Evolutionary conservation across 176 grass and related monocot species (phyloP), one percentile per base, ranked within the genome.

Genomic region (Juncus inflexus): DNA sequence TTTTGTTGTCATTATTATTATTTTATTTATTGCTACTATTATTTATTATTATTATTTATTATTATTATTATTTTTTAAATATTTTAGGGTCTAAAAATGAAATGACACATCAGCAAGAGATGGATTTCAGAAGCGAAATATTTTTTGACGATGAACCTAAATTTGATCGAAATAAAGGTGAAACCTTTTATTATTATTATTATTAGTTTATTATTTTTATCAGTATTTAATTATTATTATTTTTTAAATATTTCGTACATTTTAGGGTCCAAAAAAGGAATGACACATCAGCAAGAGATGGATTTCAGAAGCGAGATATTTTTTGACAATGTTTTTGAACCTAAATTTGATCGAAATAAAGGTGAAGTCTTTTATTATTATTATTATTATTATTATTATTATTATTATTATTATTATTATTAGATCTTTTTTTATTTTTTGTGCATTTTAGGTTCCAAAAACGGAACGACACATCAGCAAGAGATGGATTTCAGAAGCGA

Each of bases 261-360:
- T 15, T 11, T 13, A 15, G 10, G 10, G 14, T 15, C 81, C 81
- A 67, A 87, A 96, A 87, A 82, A 63, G 67, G 63, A 50, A 80
- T 73, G 15, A 11, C 49, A 76, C 58, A 60, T 62, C 43, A 42
- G 80, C 58, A 40, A 39, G 79, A 66, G 2, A 12, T 66, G 58
- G 50, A 69, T 76, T 74, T 59, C 64, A 74, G 37, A 15, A 77
- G 49, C 70, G 55, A 63, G 52, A 65, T 63, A 63, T 43, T 69
- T 65, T 37, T 42, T 40, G 53, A 61, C 69, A 74, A 86, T 52
- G 47, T 28, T 28, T 28, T 28, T 52, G 19, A 28, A 28, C 19
- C 19, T 28, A 28, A 28, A 28, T 28, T 28, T 28, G 19, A 28
- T 28, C 19, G 19, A 28, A 28, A 28, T 28, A 28, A 28, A 28